Conservation (phyloP, 2,329 filamentous ascomycete species). For the Juglanconis oblonga region DNA sequence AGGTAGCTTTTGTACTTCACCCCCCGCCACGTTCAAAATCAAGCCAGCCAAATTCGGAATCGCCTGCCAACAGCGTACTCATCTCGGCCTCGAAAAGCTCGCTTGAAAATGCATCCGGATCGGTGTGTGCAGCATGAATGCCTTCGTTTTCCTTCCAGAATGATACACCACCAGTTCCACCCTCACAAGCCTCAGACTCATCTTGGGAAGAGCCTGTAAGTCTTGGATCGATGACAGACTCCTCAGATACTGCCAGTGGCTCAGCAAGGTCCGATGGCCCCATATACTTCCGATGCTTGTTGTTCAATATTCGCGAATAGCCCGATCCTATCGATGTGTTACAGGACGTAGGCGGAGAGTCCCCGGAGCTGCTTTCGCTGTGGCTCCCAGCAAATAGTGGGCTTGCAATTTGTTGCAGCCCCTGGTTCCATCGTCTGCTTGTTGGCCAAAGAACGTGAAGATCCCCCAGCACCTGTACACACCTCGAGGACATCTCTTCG, state of each 20-base stretch:
- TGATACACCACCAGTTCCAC: neutral
- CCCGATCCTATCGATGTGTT: conserved; percentile 5
- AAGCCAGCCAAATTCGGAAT: conserved; percentile 21
- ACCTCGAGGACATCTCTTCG: conserved; percentile 24
- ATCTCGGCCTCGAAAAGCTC: conserved; percentile 24
- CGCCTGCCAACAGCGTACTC: conserved; percentile 19
- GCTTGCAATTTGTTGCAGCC: conserved; percentile 19
- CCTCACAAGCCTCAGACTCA: neutral
- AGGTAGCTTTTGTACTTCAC: neutral
- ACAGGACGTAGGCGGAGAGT: conserved; percentile 11
- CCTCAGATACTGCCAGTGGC: neutral
- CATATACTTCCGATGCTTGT: neutral
- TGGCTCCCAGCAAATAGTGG: conserved; percentile 12
- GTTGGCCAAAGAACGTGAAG: conserved; percentile 23
- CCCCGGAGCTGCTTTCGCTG: conserved; percentile 5
- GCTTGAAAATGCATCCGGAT: conserved; percentile 18
- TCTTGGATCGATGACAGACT: conserved; percentile 15
- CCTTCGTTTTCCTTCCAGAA: conserved; percentile 7
- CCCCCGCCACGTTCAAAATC: conserved; percentile 12
- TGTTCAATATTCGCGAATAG: neutral
- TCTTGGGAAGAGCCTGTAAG: neutral
- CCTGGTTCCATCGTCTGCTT: conserved; percentile 23
- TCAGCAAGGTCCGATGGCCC: neutral
- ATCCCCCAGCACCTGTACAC: conserved; percentile 21
- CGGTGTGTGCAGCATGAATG: neutral